Evolutionary conservation across 1,284 basidiomycete species (phyloP).

Genomic region (Rhodotorula mucilaginosa): DNA sequence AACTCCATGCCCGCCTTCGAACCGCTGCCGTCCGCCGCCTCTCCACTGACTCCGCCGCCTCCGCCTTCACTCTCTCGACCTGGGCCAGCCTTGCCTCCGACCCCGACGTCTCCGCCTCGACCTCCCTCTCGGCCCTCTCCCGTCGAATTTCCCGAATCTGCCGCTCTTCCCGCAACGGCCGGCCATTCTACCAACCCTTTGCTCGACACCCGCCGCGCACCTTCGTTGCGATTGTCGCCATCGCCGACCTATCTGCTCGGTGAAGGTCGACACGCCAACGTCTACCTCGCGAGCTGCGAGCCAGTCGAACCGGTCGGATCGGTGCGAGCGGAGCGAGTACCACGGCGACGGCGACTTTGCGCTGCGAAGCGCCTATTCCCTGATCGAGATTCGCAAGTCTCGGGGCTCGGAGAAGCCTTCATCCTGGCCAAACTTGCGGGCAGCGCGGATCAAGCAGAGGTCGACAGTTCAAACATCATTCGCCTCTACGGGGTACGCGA

Average conservation of each 20-base stretch:
- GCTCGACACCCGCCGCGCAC: conserved; percentile 30
- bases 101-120: neutral
- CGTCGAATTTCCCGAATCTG: neutral
- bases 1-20: no score
- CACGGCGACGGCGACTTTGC: conserved; percentile 45
- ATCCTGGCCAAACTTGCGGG: conserved; percentile 50
- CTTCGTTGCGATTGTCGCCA: conserved; percentile 45
- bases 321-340: neutral
- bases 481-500: conserved; percentile 33
- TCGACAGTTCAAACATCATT: conserved; percentile 12
- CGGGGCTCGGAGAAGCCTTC: conserved; percentile 53
- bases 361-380: conserved; percentile 52
- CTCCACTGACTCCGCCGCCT: neutral
- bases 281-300: conserved; percentile 51
- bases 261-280: conserved; percentile 52
- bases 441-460: neutral
- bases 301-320: neutral
- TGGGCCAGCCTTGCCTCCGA: neutral
- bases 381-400: conserved; percentile 52
- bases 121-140: neutral
- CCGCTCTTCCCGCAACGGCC: conserved; percentile 6
- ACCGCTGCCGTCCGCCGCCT: neutral
- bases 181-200: conserved; percentile 26
- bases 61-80: neutral
- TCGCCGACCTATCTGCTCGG: conserved; percentile 50